These are phyloP conservation scores for Trypanosoma boissoni DNA, from an alignment of 208 protist species.

Conservation along the genomic window DNA sequence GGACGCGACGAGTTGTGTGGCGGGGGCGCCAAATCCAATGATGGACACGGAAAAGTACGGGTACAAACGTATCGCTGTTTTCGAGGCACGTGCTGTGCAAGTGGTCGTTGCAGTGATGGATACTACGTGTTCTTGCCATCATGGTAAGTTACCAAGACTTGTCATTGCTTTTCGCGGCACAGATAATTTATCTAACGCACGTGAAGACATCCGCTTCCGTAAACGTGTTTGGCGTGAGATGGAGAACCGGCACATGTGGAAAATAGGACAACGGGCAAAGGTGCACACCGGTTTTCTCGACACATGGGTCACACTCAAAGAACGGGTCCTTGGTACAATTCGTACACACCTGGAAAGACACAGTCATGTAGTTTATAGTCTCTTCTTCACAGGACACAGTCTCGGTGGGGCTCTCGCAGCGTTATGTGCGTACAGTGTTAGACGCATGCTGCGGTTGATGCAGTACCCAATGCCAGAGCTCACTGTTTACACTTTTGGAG, in stretches of 20 bases:
- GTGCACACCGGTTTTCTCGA: slow-evolving; percentile 83
- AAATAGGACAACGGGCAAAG: slow-evolving; percentile 28
- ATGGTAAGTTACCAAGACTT: slow-evolving; percentile 51
- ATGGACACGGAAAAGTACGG: slow-evolving; percentile 72
- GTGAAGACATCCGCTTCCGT: slow-evolving; percentile 62
- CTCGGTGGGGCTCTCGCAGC: slow-evolving; percentile 74
- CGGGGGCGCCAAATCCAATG: not conserved
- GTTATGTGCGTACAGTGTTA: slow-evolving; percentile 75
- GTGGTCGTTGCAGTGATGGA: slow-evolving; percentile 64
- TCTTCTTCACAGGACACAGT: slow-evolving; percentile 82
- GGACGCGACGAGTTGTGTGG: not conserved
- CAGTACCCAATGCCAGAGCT: slow-evolving; percentile 52
- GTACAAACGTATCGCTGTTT: slow-evolving; percentile 56
- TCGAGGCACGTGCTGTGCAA: slow-evolving; percentile 62
- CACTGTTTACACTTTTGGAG: slow-evolving; percentile 83
- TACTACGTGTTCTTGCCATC: slow-evolving; percentile 26
- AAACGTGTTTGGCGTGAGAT: slow-evolving; percentile 72
- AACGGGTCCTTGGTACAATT: slow-evolving; percentile 50
- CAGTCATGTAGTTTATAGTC: slow-evolving; percentile 17
- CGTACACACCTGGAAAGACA: slow-evolving; percentile 31
- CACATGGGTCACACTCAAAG: slow-evolving; percentile 74
- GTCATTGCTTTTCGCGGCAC: slow-evolving; percentile 83
- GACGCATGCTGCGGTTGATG: slow-evolving; percentile 46
- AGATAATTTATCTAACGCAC: slow-evolving; percentile 61
- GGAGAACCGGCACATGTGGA: slow-evolving; percentile 22